Base-by-base conservation (phyloP, 306 rosid species). In the Quercus parvula region DNA sequence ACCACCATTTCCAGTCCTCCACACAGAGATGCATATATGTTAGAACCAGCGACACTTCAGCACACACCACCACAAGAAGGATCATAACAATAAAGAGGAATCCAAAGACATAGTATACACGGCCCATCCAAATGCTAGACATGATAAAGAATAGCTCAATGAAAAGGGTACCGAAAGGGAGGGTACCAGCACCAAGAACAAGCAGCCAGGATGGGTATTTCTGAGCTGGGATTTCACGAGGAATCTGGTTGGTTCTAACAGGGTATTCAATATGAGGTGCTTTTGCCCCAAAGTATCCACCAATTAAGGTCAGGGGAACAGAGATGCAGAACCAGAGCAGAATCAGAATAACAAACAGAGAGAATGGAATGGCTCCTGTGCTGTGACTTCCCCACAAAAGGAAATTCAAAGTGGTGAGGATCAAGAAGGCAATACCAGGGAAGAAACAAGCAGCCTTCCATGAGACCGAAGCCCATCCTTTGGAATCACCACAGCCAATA, bases 1-100 rank as follows among this genome's bases (percentile, higher is more conserved):
- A 94, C 98, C 98, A 94, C 98, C 98, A 94, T 84, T 87, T 87
- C 97, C 97, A 94, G 78, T 94, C 98, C 89, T 94, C 98, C 74
- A 94, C 98, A 73, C 98, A 94, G 1, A 94, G 93, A 79, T 94
- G 98, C 98, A 94, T 94, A 89, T 94, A 94, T 62, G 98, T 94
- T 56, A 94, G 87, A 67, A 94, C 98, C 8, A 92, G 88, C 41
- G 97, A 94, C 5, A 92, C 97, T 82, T 94, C 97, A 7, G 97
- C 97, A 78, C 98, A 94, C 4, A 92, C 97, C 78, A 92, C 94
- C 62, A 94, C 94, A 5, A 94, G 97, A 41, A 94, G 94, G 63
- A 94, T 83, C 86, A 92, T 1, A 5, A 89, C 97, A 18, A 94
- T 73, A 64, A 94, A 88, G 76, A 94, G 97, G 78, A 94, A 94